Base-by-base conservation (phyloP, 2,329 filamentous ascomycete species). In the Clarireedia monteithiana region DNA sequence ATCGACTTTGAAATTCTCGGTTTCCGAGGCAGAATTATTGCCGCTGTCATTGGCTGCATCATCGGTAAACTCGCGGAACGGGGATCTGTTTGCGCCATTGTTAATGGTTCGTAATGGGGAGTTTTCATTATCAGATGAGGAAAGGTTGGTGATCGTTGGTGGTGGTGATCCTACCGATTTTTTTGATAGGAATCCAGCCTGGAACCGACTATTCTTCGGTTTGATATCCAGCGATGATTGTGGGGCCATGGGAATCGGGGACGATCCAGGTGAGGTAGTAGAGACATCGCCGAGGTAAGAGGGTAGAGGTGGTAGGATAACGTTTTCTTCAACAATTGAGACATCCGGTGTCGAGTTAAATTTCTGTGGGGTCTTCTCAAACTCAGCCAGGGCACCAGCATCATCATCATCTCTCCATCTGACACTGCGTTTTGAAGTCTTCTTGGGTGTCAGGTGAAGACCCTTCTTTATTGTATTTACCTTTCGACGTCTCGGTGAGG, bases 351-450 rank as follows among this genome's bases (percentile, higher is more conserved):
- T 80, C 2, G 76, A 76, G 15, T 81, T 75, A 7, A 79, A 71
- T 67, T 85, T 88, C 69, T 91, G 81, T 1, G 94, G 92, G 2
- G 92, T 96, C 72, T 90, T 89, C 67, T 92, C 89, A 68, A 92
- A 96, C 68, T 97, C 94, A 10, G 88, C 91, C 55, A 97, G 75
- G 0, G 86, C 85, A 24, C 91, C 91, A 51, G 92, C 84, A 67
- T 95, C 87, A 2, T 86, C 89, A 65, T 97, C 94, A 66, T 95
- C 91, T 57, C 89, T 85, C 94, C 94, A 99, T 61, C 92, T 83
- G 5, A 99, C 92, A 47, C 80, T 85, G 58, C 91, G 82, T 71
- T 90, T 90, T 55, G 74, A 69, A 70, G 85, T 86, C 72, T 88
- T 84, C 72, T 89, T 95, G 59, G 91, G 90, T 1, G 90, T 91